These are phyloP conservation scores for Sechiopsis laciniata DNA, from an alignment of 306 rosid species.

Conservation along the genomic window DNA sequence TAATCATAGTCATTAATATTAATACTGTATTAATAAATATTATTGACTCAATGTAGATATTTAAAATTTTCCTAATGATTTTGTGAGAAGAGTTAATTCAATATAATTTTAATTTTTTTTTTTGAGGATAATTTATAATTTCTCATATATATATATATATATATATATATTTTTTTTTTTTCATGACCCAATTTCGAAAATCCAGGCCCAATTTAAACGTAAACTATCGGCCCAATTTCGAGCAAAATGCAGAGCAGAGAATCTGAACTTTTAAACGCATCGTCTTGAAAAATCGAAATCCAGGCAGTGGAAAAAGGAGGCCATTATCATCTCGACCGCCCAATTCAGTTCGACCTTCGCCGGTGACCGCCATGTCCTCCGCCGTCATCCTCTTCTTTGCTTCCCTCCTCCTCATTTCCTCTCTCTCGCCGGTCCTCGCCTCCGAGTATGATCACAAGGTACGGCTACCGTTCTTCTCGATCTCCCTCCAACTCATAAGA, in stretches of 20 bases:
- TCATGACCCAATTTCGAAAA: not conserved
- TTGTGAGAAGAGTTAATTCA: too few species aligned
- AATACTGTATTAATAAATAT: too few species aligned
- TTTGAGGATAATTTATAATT: too few species aligned
- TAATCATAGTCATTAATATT: too few species aligned
- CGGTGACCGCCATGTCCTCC: constrained; percentile 58
- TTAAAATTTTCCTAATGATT: too few species aligned
- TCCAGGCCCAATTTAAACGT: constrained; percentile 8
- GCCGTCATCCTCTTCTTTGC: constrained; percentile 30
- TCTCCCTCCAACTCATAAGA: constrained; percentile 5
- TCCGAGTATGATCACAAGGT: constrained; percentile 96
- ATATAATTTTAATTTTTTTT: too few species aligned
- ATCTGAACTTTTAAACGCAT: constrained; percentile 11
- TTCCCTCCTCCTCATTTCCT: constrained; percentile 30
- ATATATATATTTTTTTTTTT: not conserved
- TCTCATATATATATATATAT: too few species aligned
- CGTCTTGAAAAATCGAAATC: constrained; percentile 4
- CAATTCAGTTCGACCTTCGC: constrained; percentile 42
- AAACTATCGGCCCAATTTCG: not conserved
- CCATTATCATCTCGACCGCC: constrained; percentile 26
- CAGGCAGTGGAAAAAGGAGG: constrained; percentile 14
- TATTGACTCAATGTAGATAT: too few species aligned
- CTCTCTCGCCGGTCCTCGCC: constrained; percentile 44
- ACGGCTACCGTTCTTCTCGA: constrained; percentile 13
- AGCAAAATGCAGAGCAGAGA: constrained; percentile 1